Conservation (phyloP, 2,329 filamentous ascomycete species). For the Penicillium hordei region DNA sequence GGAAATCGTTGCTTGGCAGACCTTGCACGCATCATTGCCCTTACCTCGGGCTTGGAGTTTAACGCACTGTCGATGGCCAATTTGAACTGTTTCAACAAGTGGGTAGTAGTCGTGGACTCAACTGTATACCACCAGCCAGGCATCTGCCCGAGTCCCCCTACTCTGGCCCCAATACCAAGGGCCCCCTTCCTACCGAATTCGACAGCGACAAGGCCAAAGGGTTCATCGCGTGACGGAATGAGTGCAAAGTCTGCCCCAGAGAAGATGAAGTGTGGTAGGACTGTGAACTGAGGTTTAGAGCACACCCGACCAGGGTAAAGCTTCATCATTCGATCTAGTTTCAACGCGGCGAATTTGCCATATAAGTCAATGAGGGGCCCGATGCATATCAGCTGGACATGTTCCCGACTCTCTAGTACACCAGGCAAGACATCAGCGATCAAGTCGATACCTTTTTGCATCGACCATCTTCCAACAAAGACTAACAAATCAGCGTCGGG, state of each 20-base stretch:
- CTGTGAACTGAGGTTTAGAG: constrained; percentile 68
- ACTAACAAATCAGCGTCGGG: constrained; percentile 65
- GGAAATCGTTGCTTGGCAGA: constrained; percentile 67
- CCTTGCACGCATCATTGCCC: constrained; percentile 64
- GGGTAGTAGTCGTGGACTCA: constrained; percentile 62
- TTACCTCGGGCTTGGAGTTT: constrained; percentile 55
- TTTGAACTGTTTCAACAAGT: constrained; percentile 65
- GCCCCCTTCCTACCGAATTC: constrained; percentile 69
- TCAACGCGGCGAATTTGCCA: constrained; percentile 66
- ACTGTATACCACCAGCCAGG: constrained; percentile 71
- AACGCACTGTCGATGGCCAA: constrained; percentile 62
- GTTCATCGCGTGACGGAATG: constrained; percentile 68
- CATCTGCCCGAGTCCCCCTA: constrained; percentile 69
- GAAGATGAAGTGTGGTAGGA: constrained; percentile 66
- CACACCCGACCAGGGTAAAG: constrained; percentile 65
- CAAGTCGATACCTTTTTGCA: constrained; percentile 68
- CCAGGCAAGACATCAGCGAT: constrained; percentile 67
- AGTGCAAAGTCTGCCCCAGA: constrained; percentile 67
- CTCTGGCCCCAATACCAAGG: constrained; percentile 64
- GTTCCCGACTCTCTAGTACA: constrained; percentile 59
- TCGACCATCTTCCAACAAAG: constrained; percentile 68
- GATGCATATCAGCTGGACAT: constrained; percentile 62
- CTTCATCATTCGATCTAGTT: constrained; percentile 64
- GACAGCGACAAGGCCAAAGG: constrained; percentile 67
- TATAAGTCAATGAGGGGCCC: constrained; percentile 68